Conservation (phyloP, 1,284 basidiomycete genomes). For the Austroboletus novae-zelandiae region DNA sequence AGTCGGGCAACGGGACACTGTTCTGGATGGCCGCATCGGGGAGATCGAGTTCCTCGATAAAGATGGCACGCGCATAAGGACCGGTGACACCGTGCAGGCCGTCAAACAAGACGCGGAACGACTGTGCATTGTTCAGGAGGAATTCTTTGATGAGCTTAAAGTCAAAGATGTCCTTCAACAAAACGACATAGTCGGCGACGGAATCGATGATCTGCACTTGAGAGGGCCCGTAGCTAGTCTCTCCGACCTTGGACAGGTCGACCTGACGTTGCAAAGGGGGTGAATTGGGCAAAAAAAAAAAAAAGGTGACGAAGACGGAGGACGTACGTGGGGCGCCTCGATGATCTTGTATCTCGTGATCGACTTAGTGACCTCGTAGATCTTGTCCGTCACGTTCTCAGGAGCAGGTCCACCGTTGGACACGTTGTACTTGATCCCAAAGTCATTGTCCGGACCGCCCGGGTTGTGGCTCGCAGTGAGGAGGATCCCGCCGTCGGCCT, state of each 20-base stretch:
- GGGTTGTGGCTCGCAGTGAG: slow-evolving; percentile 99
- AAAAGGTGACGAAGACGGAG: not conserved
- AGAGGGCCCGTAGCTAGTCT: slow-evolving; percentile 78
- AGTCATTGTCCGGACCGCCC: slow-evolving; percentile 95
- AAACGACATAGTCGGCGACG: slow-evolving; percentile 83
- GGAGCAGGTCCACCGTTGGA: slow-evolving; percentile 97
- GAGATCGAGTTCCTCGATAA: slow-evolving; percentile 84
- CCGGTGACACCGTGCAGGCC: slow-evolving; percentile 97
- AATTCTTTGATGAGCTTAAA: slow-evolving; percentile 91
- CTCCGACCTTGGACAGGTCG: slow-evolving; percentile 84
- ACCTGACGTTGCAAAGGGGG: slow-evolving; percentile 46
- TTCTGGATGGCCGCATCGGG: slow-evolving; percentile 85
- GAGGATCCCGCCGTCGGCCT: slow-evolving; percentile 95
- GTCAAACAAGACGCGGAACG: slow-evolving; percentile 93
- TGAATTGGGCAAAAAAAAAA: not conserved
- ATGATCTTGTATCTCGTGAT: slow-evolving; percentile 87
- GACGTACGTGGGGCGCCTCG: slow-evolving; percentile 70
- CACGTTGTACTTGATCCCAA: slow-evolving; percentile 99
- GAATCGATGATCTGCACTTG: slow-evolving; percentile 93
- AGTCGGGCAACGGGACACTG: slow-evolving; percentile 88
- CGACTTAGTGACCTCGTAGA: slow-evolving; percentile 88
- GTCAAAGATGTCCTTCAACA: slow-evolving; percentile 92
- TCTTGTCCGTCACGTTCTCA: slow-evolving; percentile 91
- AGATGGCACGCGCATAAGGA: slow-evolving; percentile 90
- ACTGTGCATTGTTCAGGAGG: slow-evolving; percentile 65